phyloP scores from a whole-genome alignment of 1,284 basidiomycete genomes.

The Ganoderma resinaceum region DNA sequence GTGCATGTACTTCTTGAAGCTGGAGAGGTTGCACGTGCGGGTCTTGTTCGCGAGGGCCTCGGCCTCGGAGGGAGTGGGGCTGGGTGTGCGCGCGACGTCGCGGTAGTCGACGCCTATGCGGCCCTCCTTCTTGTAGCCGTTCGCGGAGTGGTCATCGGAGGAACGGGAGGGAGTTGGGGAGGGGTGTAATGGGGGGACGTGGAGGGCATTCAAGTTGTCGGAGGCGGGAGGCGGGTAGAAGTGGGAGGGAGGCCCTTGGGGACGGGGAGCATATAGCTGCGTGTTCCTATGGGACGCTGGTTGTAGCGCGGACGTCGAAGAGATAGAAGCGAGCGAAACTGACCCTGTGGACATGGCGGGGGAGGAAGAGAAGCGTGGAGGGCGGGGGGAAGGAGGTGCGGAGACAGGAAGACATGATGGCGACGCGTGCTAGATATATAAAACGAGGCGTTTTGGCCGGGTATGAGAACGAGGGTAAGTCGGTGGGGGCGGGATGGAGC shows the following conservation, averaged over 20 bases:
- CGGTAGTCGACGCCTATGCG: slow-evolving; percentile 31
- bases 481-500: not conserved
- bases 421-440: not conserved
- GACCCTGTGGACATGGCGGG: not conserved
- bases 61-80: slow-evolving; percentile 45
- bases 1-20: slow-evolving; percentile 24
- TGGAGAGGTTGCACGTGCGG: not conserved
- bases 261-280: slow-evolving; percentile 5
- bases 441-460: not conserved
- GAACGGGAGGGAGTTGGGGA: not conserved
- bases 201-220: slow-evolving; percentile 5
- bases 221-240: not conserved
- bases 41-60: slow-evolving; percentile 11
- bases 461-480: not conserved
- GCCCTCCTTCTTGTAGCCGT: slow-evolving; percentile 7
- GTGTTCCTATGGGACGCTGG: not conserved
- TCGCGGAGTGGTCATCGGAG: not conserved
- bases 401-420: not conserved
- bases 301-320: not conserved
- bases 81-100: slow-evolving; percentile 43
- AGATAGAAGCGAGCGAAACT: not conserved
- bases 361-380: not conserved
- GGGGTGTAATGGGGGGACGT: not conserved
- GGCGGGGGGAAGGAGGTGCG: not conserved
- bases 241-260: not conserved